Conservation (phyloP, 306 rosid species). For the Glycine soja region DNA sequence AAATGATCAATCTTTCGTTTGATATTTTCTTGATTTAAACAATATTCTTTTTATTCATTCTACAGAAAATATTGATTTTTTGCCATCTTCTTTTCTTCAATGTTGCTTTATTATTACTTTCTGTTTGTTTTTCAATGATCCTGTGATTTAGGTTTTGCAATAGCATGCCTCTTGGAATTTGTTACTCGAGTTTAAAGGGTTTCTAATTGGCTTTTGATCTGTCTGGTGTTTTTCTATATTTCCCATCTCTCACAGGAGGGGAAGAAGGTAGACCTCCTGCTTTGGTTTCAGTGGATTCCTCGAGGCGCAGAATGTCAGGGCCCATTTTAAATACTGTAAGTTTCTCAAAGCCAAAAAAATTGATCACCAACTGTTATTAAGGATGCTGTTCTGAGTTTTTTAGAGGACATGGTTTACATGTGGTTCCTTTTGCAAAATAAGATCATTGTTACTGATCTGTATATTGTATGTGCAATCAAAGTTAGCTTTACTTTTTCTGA, state of each 20-base stretch:
- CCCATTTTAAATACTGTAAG: constrained; percentile 67
- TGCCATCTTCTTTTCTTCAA: background rate
- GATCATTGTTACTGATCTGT: background rate
- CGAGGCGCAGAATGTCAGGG: constrained; percentile 76
- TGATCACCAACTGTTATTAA: constrained; percentile 51
- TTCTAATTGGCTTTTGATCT: constrained; percentile 22
- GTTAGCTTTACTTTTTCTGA: constrained; percentile 9
- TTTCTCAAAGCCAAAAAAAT: constrained; percentile 57
- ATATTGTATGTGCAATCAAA: constrained; percentile 16
- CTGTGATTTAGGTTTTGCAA: constrained; percentile 32
- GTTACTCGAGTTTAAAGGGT: constrained; percentile 22
- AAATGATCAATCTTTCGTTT: constrained; percentile 27
- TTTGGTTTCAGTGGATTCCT: constrained; percentile 72
- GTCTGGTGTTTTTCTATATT: constrained; percentile 6
- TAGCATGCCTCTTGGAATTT: background rate
- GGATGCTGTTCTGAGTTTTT: constrained; percentile 59
- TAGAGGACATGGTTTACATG: constrained; percentile 23
- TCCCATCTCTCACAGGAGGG: constrained; percentile 56
- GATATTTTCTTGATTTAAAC: constrained; percentile 18
- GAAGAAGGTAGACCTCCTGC: constrained; percentile 82
- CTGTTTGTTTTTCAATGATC: background rate
- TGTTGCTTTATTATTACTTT: constrained; percentile 5
- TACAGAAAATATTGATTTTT: constrained; percentile 3
- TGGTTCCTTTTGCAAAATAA: constrained; percentile 33
- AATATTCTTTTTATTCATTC: constrained; percentile 24